Evolutionary conservation across 2,329 filamentous ascomycete genomes (phyloP).

Genomic region (Chrysoporthe deuterocubensis): DNA sequence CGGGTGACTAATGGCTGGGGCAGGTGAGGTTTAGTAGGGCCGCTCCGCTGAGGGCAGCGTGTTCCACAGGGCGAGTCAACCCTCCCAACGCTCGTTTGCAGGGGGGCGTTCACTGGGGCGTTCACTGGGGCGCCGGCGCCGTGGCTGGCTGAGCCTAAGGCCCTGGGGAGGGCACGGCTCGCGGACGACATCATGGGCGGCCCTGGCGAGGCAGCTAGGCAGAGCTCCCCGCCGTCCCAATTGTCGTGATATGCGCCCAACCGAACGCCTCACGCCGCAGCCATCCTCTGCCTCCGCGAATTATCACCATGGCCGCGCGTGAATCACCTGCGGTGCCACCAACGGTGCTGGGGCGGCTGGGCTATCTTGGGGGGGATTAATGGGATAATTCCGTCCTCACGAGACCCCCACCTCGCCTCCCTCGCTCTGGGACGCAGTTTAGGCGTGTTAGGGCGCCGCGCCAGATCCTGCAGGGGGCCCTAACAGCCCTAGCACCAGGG

Average conservation of each 20-base stretch:
- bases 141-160: too few species aligned
- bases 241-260: background rate
- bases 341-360: background rate
- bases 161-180: too few species aligned
- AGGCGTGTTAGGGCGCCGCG: background rate
- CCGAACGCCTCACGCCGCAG: background rate
- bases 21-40: constrained; percentile 10
- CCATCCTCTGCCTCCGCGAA: background rate
- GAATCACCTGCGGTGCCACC: background rate
- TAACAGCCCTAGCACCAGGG: background rate
- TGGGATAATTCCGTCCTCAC: background rate
- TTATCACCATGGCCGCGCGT: background rate
- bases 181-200: too few species aligned
- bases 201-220: too few species aligned
- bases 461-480: background rate
- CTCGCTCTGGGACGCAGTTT: background rate
- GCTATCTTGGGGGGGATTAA: too few species aligned
- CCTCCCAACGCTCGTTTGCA: background rate
- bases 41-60: constrained; percentile 5
- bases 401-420: constrained; percentile 1
- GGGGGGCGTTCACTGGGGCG: background rate
- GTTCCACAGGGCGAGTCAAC: constrained; percentile 9
- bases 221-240: too few species aligned
- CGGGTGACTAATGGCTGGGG: constrained; percentile 21
- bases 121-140: background rate